These are phyloP conservation scores for Stemphylium vesicarium DNA, from an alignment of 2,329 filamentous ascomycete genomes.

Conservation along the genomic window DNA sequence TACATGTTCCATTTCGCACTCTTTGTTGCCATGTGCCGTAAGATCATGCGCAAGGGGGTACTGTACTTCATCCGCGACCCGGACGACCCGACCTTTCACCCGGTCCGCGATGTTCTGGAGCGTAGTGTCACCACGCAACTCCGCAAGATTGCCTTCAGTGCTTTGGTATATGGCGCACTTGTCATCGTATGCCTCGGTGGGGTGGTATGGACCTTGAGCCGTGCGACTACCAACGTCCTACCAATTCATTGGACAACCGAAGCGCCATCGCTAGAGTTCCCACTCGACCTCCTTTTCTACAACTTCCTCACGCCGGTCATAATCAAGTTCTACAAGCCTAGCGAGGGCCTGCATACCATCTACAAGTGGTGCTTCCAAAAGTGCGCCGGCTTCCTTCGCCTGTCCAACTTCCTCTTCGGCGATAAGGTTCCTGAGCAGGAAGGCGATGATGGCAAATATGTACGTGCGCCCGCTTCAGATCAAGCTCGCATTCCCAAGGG, in stretches of 20 bases:
- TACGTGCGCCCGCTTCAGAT: conserved; percentile 91
- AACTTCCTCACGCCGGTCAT: conserved; percentile 93
- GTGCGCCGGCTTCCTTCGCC: conserved; percentile 77
- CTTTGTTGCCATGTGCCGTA: conserved; percentile 98
- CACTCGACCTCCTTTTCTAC: conserved; percentile 92
- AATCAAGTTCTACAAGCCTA: conserved; percentile 82
- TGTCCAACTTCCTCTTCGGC: conserved; percentile 93
- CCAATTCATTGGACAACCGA: conserved; percentile 94
- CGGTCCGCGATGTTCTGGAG: conserved; percentile 94
- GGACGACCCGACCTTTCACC: conserved; percentile 97
- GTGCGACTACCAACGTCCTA: conserved; percentile 72
- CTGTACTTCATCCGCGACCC: conserved; percentile 98
- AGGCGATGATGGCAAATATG: conserved; percentile 80
- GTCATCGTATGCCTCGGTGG: conserved; percentile 93
- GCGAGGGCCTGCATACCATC: conserved; percentile 80
- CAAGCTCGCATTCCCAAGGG: conserved; percentile 93
- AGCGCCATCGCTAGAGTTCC: conserved; percentile 91
- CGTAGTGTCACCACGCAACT: conserved; percentile 90
- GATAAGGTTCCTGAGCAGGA: conserved; percentile 83
- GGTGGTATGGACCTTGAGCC: conserved; percentile 89
- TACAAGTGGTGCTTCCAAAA: conserved; percentile 96
- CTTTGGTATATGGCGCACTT: conserved; percentile 90
- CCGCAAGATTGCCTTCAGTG: conserved; percentile 94
- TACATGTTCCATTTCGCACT: conserved; percentile 99
- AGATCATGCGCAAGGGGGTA: conserved; percentile 94